Evolutionary conservation across 257 asterid species (phyloP).

Genomic region (Penstemon eatonii): DNA sequence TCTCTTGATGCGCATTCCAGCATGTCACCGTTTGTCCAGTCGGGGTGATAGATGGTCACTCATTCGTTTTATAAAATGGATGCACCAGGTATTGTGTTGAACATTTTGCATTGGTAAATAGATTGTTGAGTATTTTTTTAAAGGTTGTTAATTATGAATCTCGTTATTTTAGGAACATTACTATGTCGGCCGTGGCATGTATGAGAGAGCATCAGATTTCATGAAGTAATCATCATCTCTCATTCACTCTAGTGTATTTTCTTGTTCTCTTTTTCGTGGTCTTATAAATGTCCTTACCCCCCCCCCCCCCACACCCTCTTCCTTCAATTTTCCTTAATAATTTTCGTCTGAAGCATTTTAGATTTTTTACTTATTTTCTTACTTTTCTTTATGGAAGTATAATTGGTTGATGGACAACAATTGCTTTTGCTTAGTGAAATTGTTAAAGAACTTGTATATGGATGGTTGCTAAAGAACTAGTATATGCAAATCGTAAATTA

Average conservation of each 20-base stretch:
- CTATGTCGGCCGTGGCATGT: slow-evolving; percentile 98
- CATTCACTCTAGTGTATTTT: slow-evolving; percentile 21
- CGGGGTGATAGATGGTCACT: slow-evolving; percentile 63
- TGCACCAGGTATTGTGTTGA: slow-evolving; percentile 79
- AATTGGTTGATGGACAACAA: neutral
- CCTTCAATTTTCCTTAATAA: neutral
- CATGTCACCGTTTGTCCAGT: slow-evolving; percentile 73
- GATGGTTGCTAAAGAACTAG: slow-evolving; percentile 9
- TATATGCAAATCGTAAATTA: slow-evolving; percentile 5
- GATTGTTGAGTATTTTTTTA: neutral
- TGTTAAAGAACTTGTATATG: neutral
- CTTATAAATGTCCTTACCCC: slow-evolving; percentile 1
- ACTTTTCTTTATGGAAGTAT: neutral
- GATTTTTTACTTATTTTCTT: neutral
- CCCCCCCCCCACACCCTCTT: neutral
- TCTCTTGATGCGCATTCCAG: slow-evolving; percentile 78
- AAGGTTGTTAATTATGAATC: slow-evolving; percentile 18
- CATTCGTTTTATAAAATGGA: slow-evolving; percentile 86
- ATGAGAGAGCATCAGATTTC: slow-evolving; percentile 85
- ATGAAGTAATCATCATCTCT: slow-evolving; percentile 56
- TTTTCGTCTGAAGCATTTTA: neutral
- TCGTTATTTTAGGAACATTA: slow-evolving; percentile 72
- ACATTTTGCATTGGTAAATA: slow-evolving; percentile 15
- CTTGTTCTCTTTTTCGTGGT: slow-evolving; percentile 1
- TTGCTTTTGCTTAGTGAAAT: slow-evolving; percentile 1